Percentiles rank a stretch among this genome's conserved stretches.
Evolutionary conservation across 2,329 filamentous ascomycete species (phyloP).

Genomic region (Orbilia blumenaviensis): DNA sequence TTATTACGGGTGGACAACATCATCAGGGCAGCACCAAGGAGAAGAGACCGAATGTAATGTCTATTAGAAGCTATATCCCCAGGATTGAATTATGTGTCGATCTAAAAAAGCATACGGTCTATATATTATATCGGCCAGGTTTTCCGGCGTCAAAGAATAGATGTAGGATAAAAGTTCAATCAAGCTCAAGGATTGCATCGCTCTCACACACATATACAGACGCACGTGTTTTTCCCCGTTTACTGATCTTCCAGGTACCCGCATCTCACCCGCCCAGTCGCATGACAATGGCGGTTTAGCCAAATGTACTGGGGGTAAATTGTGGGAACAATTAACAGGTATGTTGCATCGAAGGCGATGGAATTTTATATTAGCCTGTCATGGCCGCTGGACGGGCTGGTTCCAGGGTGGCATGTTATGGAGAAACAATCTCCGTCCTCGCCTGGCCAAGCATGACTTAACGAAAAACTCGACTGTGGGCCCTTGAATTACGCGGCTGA

Average conservation of each 20-base stretch:
- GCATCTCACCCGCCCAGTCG: slow-evolving; percentile 2
- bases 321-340: not conserved
- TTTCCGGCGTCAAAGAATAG: slow-evolving; percentile 47
- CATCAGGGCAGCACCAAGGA: slow-evolving; percentile 88
- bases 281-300: slow-evolving; percentile 42
- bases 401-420: slow-evolving; percentile 24
- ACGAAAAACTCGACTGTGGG: slow-evolving; percentile 15
- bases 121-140: slow-evolving; percentile 19
- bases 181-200: slow-evolving; percentile 23
- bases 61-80: not conserved
- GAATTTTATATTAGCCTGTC: slow-evolving; percentile 44
- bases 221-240: not conserved
- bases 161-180: slow-evolving; percentile 47
- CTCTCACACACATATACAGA: not conserved
- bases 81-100: slow-evolving; percentile 8
- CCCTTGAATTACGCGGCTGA: slow-evolving; percentile 25
- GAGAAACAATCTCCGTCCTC: slow-evolving; percentile 49
- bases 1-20: slow-evolving; percentile 96
- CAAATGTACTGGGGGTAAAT: slow-evolving; percentile 8
- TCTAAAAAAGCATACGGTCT: slow-evolving; percentile 44
- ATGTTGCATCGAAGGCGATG: slow-evolving; percentile 1
- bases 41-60: slow-evolving; percentile 63
- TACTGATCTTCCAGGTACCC: not conserved
- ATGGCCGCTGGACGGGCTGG: too few relatives aligned
- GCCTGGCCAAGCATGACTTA: slow-evolving; percentile 20